Base-by-base conservation (phyloP, 202 grass and related monocot species). In the Hordeum pubiflorum region DNA sequence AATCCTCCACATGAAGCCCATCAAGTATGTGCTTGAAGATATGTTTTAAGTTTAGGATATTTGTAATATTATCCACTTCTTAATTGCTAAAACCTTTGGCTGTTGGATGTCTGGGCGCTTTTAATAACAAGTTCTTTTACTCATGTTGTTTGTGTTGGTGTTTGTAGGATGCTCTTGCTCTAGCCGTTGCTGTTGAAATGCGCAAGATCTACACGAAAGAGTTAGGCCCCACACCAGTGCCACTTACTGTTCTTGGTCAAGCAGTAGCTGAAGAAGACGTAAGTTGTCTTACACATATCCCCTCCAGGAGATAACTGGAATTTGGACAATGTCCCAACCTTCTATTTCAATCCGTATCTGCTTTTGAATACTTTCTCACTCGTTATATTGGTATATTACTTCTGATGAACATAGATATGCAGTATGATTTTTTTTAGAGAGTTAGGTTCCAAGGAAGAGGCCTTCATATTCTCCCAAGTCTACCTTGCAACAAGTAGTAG, bases 201-300 rank as follows among this genome's bases (percentile, higher is more conserved):
- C 85, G 76, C n/a, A 99, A 99, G 76, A 34, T 82, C 10, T 95
- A 93, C 56, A 83, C 77, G 9, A 96, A 91, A 77, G 96, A 99
- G 79, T 68, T 99, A 76, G 87, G 81, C 2, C 96, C 96, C 60
- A 62, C 81, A 32, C 92, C 96, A 44, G 92, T 99, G 55, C 96
- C 96, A 76, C 88, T 91, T 36, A 90, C 81, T 40, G 92, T 99
- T 80, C 20, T 89, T 64, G 92, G 92, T 85, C 89, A 99, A 91
- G 50, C 74, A 77, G 80, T 99, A 9, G 38, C 96, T 31, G 96
- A 99, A 87, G 96, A 96, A 91, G 96, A 99, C 63, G 94, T 94
- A 86, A 84, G 83, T 82, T 6, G 13, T 40, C 24, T 79, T 43
- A 75, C 41, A 66, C 32, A 63, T 39, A 58, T 38, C 54, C 73